Percentiles rank a stretch among this genome's conserved stretches.
These are phyloP conservation scores for Aspergillus luchuensis DNA, from an alignment of 2,329 filamentous ascomycete species.

Conservation along the genomic window DNA sequence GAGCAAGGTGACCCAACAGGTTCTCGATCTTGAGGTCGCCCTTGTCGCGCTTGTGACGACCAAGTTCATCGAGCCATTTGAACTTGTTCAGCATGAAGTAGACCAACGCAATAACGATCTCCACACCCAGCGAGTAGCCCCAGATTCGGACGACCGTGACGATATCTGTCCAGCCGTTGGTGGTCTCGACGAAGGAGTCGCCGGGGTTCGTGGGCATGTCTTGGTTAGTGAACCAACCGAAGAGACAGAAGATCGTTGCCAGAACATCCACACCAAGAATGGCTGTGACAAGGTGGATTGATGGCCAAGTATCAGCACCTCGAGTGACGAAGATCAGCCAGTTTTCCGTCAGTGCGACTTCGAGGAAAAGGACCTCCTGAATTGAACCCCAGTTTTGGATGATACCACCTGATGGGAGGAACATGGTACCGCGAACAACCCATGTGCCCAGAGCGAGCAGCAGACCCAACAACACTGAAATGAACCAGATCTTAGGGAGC, in stretches of 20 bases:
- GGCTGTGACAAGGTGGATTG: conserved; percentile 69
- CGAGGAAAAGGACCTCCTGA: conserved; percentile 80
- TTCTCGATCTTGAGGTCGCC: conserved; percentile 55
- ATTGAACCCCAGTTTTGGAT: conserved; percentile 74
- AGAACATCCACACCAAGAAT: conserved; percentile 72
- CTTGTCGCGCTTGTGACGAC: conserved; percentile 50
- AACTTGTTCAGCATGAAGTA: conserved; percentile 52
- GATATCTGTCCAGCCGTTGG: conserved; percentile 61
- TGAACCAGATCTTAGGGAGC: conserved; percentile 79
- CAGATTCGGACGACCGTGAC: conserved; percentile 55
- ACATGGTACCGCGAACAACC: conserved; percentile 71
- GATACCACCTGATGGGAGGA: conserved; percentile 69
- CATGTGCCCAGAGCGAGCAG: conserved; percentile 72
- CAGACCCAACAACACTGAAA: conserved; percentile 60
- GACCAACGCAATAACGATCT: conserved; percentile 54
- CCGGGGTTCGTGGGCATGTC: conserved; percentile 36
- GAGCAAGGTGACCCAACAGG: conserved; percentile 51
- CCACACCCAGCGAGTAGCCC: conserved; percentile 54
- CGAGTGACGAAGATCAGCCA: conserved; percentile 97
- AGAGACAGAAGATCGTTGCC: conserved; percentile 73
- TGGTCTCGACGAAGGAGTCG: conserved; percentile 36
- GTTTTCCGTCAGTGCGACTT: conserved; percentile 90
- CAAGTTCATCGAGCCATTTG: conserved; percentile 50
- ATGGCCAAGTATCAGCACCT: conserved; percentile 72
- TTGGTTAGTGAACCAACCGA: conserved; percentile 70